Evolutionary conservation across 1,139 yeast species (phyloP).

Genomic region (Blastobotrys proliferans): DNA sequence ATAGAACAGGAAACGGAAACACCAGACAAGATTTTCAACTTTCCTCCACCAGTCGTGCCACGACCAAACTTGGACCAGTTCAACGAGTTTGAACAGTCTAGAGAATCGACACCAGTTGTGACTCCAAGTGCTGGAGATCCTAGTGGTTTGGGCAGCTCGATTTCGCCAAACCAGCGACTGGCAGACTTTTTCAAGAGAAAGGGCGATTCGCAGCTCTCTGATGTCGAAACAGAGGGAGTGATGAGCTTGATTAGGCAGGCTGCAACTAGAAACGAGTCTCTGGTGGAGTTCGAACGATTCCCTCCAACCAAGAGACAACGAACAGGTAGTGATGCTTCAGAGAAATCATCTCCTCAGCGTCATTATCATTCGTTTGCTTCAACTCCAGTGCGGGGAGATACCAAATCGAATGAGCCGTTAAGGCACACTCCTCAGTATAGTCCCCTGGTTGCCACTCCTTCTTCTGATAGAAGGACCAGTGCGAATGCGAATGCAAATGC

Average conservation of each 20-base stretch:
- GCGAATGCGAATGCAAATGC: not conserved
- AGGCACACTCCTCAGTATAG: slow-evolving; percentile 11
- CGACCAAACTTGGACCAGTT: slow-evolving; percentile 16
- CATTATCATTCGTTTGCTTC: not conserved
- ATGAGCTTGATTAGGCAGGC: slow-evolving; percentile 48
- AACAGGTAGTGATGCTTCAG: not conserved
- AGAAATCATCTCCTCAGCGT: not conserved
- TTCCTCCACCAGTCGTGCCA: slow-evolving; percentile 21
- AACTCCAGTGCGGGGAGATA: slow-evolving; percentile 2
- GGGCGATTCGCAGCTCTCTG: slow-evolving; percentile 71
- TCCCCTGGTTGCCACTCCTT: slow-evolving; percentile 9
- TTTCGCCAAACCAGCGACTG: slow-evolving; percentile 52
- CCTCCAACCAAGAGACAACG: not conserved
- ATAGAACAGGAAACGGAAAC: not conserved
- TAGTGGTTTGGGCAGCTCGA: slow-evolving; percentile 1
- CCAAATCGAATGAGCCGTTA: slow-evolving; percentile 2
- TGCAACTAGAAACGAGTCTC: slow-evolving; percentile 34
- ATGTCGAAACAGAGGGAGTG: slow-evolving; percentile 82
- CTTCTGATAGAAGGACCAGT: not conserved
- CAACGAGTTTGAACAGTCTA: slow-evolving; percentile 8
- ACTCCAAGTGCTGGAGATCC: slow-evolving; percentile 8
- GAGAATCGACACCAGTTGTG: not conserved
- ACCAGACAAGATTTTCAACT: slow-evolving; percentile 16
- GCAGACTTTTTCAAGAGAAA: slow-evolving; percentile 70
- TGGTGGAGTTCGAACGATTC: slow-evolving; percentile 11